A percentile compares a stretch with the other conserved stretches of the same genome.
Conservation (phyloP, 371 early-diverging fungal genomes). For the Mucor circinelloides region DNA sequence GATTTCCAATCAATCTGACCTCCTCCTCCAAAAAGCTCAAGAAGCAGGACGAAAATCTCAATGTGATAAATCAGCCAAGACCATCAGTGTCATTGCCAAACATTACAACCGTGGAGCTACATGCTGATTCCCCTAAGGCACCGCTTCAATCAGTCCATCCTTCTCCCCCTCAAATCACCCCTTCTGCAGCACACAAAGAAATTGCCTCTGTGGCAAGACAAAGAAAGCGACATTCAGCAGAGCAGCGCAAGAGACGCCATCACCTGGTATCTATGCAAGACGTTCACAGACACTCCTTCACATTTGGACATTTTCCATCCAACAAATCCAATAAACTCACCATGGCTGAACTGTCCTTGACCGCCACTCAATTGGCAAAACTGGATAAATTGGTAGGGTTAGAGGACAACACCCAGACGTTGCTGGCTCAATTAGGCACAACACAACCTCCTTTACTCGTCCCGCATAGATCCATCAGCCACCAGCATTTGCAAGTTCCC, state of each 20-base stretch:
- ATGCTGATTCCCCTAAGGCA: not conserved
- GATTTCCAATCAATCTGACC: slow-evolving; percentile 32
- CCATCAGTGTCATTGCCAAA: slow-evolving; percentile 47
- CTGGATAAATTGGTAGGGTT: slow-evolving; percentile 8
- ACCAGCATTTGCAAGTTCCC: slow-evolving; percentile 24
- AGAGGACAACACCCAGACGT: slow-evolving; percentile 4
- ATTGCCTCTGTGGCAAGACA: slow-evolving; percentile 3
- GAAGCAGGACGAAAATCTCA: slow-evolving; percentile 7
- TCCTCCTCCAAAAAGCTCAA: slow-evolving; percentile 22
- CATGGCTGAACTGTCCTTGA: slow-evolving; percentile 11
- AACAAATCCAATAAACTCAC: slow-evolving; percentile 2
- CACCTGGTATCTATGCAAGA: slow-evolving; percentile 11
- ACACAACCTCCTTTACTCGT: slow-evolving; percentile 8
- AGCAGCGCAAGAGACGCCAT: slow-evolving; percentile 19
- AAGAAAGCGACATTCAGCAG: slow-evolving; percentile 29
- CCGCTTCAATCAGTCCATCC: not conserved
- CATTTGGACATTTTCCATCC: slow-evolving; percentile 30
- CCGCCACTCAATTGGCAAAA: slow-evolving; percentile 11
- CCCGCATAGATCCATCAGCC: slow-evolving; percentile 40
- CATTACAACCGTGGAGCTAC: slow-evolving; percentile 1
- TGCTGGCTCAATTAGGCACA: slow-evolving; percentile 15
- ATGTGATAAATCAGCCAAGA: slow-evolving; percentile 28
- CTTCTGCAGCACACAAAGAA: not conserved
- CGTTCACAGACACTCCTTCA: slow-evolving; percentile 23
- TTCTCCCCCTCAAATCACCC: not conserved